Percentiles rank a stretch among this genome's conserved stretches.
These are phyloP conservation scores for Protea cynaroides DNA, from an alignment of 164 flowering plant genomes.

Conservation along the genomic window DNA sequence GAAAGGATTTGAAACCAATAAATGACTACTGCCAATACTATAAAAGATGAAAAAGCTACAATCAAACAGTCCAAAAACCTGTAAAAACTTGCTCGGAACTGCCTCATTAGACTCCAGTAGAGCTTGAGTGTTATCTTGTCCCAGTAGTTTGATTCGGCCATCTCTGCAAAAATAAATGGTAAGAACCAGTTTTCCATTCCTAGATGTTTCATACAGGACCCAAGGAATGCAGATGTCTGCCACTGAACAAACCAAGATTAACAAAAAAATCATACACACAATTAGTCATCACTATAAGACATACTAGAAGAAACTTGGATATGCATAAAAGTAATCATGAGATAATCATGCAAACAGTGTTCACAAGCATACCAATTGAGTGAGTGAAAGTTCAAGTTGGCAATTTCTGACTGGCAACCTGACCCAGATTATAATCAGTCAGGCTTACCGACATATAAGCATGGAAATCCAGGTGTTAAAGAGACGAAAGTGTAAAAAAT, in stretches of 20 bases:
- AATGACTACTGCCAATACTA: background rate
- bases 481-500: too few species aligned
- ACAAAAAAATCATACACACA: too few species aligned
- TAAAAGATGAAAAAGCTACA: background rate
- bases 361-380: background rate
- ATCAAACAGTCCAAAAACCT: slow-evolving; percentile 31
- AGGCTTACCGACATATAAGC: too few species aligned
- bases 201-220: background rate
- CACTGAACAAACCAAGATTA: background rate
- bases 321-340: background rate
- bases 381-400: background rate
- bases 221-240: background rate
- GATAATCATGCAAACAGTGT: background rate
- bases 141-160: slow-evolving; percentile 79
- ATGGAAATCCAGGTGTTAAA: too few species aligned
- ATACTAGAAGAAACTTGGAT: background rate
- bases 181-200: background rate
- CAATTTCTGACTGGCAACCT: too few species aligned
- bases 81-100: slow-evolving; percentile 64
- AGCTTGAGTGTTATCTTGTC: slow-evolving; percentile 62
- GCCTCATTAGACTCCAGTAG: slow-evolving; percentile 53
- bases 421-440: too few species aligned
- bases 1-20: background rate
- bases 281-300: background rate
- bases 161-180: slow-evolving; percentile 36